These are phyloP conservation scores for Leccinum fibrillosum DNA, from an alignment of 768 basidiomycete species.

Conservation along the genomic window DNA sequence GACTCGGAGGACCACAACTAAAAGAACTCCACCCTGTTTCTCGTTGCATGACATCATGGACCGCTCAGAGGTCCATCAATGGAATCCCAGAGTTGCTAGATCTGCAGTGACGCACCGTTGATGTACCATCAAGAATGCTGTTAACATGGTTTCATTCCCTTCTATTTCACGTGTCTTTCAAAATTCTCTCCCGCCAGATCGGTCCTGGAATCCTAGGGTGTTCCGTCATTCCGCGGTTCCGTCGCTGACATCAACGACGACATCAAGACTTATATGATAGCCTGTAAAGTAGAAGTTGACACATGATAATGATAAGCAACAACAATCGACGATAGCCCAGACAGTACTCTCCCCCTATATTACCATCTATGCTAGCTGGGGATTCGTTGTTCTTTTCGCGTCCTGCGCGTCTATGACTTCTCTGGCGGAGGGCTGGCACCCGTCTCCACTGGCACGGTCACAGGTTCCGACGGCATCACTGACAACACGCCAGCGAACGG, in stretches of 20 bases:
- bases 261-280: neutral
- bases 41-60: neutral
- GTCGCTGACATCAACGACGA: neutral
- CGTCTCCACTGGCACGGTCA: conserved; percentile 14
- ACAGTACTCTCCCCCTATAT: conserved; percentile 1
- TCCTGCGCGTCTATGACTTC: conserved; percentile 15
- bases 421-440: conserved; percentile 6
- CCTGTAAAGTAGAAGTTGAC: conserved; percentile 15
- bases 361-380: conserved; percentile 4
- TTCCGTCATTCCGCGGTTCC: conserved; percentile 8
- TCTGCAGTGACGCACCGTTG: neutral
- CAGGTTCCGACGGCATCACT: conserved; percentile 24
- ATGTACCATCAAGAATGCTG: neutral
- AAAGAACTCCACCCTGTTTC: too few species aligned
- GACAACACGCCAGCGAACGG: neutral
- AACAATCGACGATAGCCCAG: neutral
- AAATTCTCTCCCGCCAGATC: neutral
- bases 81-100: neutral
- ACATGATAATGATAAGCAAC: conserved; percentile 17
- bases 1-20: too few species aligned
- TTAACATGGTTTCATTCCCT: neutral
- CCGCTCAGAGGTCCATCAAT: neutral
- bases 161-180: neutral
- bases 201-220: neutral
- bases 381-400: neutral